phyloP scores from a whole-genome alignment of 2,329 filamentous ascomycete genomes.

The Monosporascus sp. region DNA sequence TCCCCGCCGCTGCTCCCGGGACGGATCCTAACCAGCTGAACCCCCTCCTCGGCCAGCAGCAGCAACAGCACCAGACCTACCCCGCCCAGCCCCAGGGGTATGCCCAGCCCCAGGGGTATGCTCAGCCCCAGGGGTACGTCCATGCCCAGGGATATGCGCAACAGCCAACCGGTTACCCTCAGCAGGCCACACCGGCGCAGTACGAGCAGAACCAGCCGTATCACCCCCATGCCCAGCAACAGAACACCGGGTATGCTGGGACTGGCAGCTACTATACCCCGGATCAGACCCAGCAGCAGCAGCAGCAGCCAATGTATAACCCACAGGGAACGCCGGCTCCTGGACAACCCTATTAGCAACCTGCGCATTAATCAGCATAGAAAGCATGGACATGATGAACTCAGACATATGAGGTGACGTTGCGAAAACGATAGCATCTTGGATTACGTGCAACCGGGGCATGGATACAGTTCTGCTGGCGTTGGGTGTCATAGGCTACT shows the following conservation, averaged over 20 bases:
- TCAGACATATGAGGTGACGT: background rate
- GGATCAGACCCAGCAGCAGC: background rate
- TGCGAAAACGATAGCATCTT: background rate
- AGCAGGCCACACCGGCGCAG: background rate
- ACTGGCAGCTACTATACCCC: background rate
- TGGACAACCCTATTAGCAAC: background rate
- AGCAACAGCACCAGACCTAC: background rate
- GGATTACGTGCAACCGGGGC: background rate
- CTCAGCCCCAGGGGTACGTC: background rate
- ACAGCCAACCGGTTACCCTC: background rate
- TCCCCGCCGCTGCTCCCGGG: constrained; percentile 1
- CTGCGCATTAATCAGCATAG: background rate
- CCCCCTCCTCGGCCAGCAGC: background rate
- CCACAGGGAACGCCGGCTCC: background rate
- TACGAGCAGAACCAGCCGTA: background rate
- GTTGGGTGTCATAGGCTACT: too few species aligned
- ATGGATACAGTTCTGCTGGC: too few species aligned
- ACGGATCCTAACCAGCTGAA: background rate
- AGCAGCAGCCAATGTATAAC: background rate
- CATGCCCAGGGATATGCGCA: background rate
- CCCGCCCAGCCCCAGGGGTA: too few species aligned
- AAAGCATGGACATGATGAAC: background rate
- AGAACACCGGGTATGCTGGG: background rate
- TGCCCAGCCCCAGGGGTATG: too few species aligned
- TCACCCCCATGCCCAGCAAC: background rate